Conservation (phyloP, 2,329 filamentous ascomycete genomes). For the Albifimbria verrucaria region DNA sequence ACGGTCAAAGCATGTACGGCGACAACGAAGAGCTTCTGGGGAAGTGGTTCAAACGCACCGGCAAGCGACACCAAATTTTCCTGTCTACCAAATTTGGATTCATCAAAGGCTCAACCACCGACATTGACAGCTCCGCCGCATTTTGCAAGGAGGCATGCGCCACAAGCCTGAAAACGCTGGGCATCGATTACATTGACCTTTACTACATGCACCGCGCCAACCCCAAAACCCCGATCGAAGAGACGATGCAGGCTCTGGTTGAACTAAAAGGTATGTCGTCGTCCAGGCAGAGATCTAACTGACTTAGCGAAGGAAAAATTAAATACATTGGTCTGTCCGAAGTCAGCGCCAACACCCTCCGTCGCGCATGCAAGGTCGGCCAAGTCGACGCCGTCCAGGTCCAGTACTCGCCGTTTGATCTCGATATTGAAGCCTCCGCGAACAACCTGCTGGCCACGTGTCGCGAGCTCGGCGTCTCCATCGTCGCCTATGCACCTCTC, state of each 20-base stretch:
- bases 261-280: conserved; percentile 25
- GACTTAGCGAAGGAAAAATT: conserved; percentile 44
- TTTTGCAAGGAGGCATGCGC: conserved; percentile 11
- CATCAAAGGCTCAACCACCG: conserved; percentile 6
- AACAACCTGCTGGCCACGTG: conserved; percentile 46
- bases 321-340: conserved; percentile 49
- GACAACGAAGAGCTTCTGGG: conserved; percentile 44
- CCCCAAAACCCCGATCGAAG: conserved; percentile 34
- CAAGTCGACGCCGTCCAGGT: conserved; percentile 48
- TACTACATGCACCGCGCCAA: conserved; percentile 47
- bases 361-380: conserved; percentile 42
- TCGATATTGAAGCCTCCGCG: conserved; percentile 53
- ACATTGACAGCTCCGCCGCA: conserved; percentile 16
- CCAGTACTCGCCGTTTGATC: conserved; percentile 48
- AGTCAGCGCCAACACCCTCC: conserved; percentile 39
- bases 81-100: conserved; percentile 30
- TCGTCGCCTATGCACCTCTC: conserved; percentile 52
- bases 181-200: conserved; percentile 47
- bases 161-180: conserved; percentile 36
- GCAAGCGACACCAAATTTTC: conserved; percentile 42
- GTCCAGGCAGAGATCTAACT: neutral
- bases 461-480: conserved; percentile 50
- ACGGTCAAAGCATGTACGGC: conserved; percentile 30
- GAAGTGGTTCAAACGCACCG: conserved; percentile 43
- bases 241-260: conserved; percentile 43